Evolutionary conservation across 345 rosid species (phyloP).

Genomic region (Gossypium raimondii): DNA sequence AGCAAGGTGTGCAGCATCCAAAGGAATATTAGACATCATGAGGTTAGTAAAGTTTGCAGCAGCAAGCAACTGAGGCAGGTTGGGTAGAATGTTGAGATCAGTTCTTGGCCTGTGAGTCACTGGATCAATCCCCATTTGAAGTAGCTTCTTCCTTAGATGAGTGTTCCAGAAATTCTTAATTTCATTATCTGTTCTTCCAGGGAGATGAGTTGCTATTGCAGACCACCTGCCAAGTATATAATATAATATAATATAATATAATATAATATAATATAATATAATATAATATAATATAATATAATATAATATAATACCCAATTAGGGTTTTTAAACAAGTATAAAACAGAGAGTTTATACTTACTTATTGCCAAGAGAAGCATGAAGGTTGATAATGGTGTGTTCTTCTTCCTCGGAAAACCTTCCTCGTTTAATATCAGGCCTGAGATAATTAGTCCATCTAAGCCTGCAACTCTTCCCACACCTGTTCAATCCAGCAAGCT

Average conservation of each 20-base stretch:
- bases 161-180: slow-evolving; percentile 85
- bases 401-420: slow-evolving; percentile 71
- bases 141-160: slow-evolving; percentile 73
- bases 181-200: slow-evolving; percentile 74
- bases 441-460: slow-evolving; percentile 74
- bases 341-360: slow-evolving; percentile 11
- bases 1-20: slow-evolving; percentile 41
- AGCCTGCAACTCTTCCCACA: slow-evolving; percentile 84
- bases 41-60: slow-evolving; percentile 44
- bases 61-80: slow-evolving; percentile 51
- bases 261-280: too few relatives aligned
- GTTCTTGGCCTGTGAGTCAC: slow-evolving; percentile 75
- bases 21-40: slow-evolving; percentile 26
- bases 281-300: too few relatives aligned
- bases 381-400: slow-evolving; percentile 60
- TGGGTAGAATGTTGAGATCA: slow-evolving; percentile 47
- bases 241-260: too few relatives aligned
- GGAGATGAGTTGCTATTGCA: slow-evolving; percentile 67
- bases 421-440: slow-evolving; percentile 80
- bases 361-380: slow-evolving; percentile 74
- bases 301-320: not conserved
- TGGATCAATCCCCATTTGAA: slow-evolving; percentile 77
- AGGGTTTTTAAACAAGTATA: not conserved
- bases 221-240: slow-evolving; percentile 51
- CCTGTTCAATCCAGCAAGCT: slow-evolving; percentile 64